These are phyloP conservation scores for Trametes elegans DNA, from an alignment of 768 basidiomycete species.

Conservation along the genomic window DNA sequence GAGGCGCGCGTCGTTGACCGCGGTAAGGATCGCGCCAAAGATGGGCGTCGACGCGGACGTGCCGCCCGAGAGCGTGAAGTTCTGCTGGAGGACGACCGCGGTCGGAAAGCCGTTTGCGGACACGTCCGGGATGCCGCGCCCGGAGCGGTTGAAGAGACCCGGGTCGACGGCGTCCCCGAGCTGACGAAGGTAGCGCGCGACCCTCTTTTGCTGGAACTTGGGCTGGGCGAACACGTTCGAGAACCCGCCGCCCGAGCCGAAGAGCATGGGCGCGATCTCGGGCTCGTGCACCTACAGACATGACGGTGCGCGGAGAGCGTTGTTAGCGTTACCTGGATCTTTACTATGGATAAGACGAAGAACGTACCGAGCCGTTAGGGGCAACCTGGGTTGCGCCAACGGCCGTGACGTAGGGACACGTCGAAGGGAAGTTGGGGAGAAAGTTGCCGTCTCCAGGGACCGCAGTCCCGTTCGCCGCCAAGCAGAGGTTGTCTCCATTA, in stretches of 20 bases:
- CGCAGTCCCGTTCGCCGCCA: constrained; percentile 25
- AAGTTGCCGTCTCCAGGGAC: constrained; percentile 30
- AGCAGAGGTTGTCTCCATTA: constrained; percentile 26
- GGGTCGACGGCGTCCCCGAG: constrained; percentile 26
- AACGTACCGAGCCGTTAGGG: constrained; percentile 25
- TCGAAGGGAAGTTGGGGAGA: constrained; percentile 42
- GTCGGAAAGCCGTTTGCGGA: constrained; percentile 32
- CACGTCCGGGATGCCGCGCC: constrained; percentile 33
- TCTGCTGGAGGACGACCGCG: neutral
- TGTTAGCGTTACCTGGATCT: no score
- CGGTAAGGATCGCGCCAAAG: constrained; percentile 58
- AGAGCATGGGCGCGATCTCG: constrained; percentile 32
- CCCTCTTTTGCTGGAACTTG: constrained; percentile 32
- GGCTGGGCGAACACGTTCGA: constrained; percentile 40
- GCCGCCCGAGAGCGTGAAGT: constrained; percentile 26
- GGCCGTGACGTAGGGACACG: constrained; percentile 41
- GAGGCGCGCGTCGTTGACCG: constrained; percentile 41
- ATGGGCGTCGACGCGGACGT: constrained; percentile 63
- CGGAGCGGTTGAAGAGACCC: constrained; percentile 17
- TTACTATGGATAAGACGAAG: neutral
- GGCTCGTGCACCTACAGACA: constrained; percentile 28
- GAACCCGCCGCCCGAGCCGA: constrained; percentile 38
- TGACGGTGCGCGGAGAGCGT: neutral
- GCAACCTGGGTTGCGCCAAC: constrained; percentile 40
- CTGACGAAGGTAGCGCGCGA: constrained; percentile 28